Conservation (phyloP, 805 yeast species). For the Barnettozyma populi region DNA sequence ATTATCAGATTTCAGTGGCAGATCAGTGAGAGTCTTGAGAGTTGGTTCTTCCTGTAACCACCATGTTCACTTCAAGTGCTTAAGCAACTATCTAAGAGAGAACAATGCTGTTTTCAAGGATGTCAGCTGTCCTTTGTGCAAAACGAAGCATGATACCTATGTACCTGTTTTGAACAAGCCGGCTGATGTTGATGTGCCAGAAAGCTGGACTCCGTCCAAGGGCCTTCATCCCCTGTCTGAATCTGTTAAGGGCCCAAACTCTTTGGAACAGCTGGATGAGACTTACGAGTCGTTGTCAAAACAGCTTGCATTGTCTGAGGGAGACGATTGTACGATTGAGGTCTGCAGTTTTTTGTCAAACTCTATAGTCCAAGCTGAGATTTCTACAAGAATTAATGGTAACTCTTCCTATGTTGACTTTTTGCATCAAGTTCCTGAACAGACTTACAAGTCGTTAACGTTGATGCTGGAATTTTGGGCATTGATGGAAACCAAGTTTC, state of each 20-base stretch:
- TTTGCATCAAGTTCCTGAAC: constrained; percentile 31
- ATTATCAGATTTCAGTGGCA: constrained; percentile 20
- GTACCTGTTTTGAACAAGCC: constrained; percentile 47
- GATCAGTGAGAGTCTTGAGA: constrained; percentile 1
- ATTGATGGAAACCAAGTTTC: neutral
- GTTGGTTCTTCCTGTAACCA: constrained; percentile 76
- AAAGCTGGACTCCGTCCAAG: neutral
- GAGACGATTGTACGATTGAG: neutral
- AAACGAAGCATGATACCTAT: constrained; percentile 71
- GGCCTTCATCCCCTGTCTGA: neutral
- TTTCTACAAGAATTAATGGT: constrained; percentile 46
- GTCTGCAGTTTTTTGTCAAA: constrained; percentile 24
- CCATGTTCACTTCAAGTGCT: constrained; percentile 83
- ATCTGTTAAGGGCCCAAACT: neutral
- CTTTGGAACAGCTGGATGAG: neutral
- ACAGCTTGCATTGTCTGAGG: neutral
- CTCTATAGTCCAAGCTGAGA: constrained; percentile 54
- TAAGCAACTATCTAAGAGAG: constrained; percentile 59
- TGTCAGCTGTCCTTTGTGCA: constrained; percentile 91
- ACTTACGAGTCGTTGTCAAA: neutral
- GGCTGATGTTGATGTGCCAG: neutral
- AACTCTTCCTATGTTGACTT: constrained; percentile 28
- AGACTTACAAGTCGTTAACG: constrained; percentile 33
- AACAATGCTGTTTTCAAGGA: constrained; percentile 53
- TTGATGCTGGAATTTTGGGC: constrained; percentile 21